A percentile compares a stretch with the other conserved stretches of the same genome.
Evolutionary conservation across 768 basidiomycete genomes (phyloP).

Genomic region (Naganishia friedmannii): DNA sequence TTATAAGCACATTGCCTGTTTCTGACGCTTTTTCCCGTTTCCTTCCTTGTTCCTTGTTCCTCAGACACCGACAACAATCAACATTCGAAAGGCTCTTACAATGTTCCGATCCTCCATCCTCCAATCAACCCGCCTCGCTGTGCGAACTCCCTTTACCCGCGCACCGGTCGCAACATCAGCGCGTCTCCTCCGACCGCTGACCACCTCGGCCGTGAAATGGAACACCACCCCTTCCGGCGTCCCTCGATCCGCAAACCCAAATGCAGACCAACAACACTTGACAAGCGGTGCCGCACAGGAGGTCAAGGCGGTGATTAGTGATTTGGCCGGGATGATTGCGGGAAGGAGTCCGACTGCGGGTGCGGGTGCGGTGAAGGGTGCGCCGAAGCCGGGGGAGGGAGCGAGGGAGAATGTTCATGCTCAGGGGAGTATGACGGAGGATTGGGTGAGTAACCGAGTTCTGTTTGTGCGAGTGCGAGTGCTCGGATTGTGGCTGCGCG

Average conservation of each 20-base stretch:
- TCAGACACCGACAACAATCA: no score
- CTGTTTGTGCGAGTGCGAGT: no score
- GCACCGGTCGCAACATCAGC: no score
- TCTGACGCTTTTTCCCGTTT: no score
- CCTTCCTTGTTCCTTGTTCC: no score
- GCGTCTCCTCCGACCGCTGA: constrained; percentile 13
- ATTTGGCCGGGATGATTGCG: constrained; percentile 46
- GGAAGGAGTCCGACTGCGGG: constrained; percentile 37
- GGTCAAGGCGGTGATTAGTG: constrained; percentile 36
- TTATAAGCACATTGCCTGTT: no score
- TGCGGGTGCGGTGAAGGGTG: not conserved
- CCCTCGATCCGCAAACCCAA: not conserved
- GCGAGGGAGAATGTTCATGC: constrained; percentile 42
- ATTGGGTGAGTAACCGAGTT: constrained; percentile 39
- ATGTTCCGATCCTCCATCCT: constrained; percentile 11
- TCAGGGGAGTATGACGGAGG: constrained; percentile 39
- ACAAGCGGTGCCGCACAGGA: constrained; percentile 36
- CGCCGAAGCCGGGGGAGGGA: constrained; percentile 12
- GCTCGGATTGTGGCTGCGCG: no score
- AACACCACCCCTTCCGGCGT: not conserved
- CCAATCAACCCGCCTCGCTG: constrained; percentile 15
- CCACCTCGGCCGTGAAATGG: not conserved
- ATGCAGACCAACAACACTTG: constrained; percentile 33
- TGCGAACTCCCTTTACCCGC: not conserved
- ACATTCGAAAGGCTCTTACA: no score